A percentile compares a stretch with the other conserved stretches of the same genome.
phyloP scores from a whole-genome alignment of 2,329 filamentous ascomycete species.

The Penicillium sp. region DNA sequence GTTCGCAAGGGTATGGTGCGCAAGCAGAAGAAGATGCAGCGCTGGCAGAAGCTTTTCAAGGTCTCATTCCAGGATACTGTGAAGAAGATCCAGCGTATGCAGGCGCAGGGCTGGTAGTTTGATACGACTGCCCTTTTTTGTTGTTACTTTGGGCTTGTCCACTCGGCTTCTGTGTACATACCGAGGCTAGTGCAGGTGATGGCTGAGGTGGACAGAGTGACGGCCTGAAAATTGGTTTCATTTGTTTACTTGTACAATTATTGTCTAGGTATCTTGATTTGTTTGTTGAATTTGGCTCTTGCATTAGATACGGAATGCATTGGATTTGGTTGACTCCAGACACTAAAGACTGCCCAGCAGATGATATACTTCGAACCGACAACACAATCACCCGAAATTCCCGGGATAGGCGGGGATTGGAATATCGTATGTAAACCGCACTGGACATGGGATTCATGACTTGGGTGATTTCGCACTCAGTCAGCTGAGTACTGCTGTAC shows the following conservation, averaged over 20 bases:
- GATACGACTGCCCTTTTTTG: background rate
- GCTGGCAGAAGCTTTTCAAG: conserved; percentile 49
- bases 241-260: conserved; percentile 21
- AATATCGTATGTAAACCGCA: no score
- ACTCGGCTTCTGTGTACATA: conserved; percentile 18
- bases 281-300: conserved; percentile 11
- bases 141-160: conserved; percentile 7
- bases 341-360: background rate
- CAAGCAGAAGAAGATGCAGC: conserved; percentile 40
- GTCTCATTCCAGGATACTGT: conserved; percentile 46
- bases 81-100: conserved; percentile 45
- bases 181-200: conserved; percentile 11
- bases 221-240: conserved; percentile 10
- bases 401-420: background rate
- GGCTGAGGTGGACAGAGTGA: conserved; percentile 5
- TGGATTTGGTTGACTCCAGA: conserved; percentile 19
- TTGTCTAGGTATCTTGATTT: conserved; percentile 17
- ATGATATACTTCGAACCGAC: no score
- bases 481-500: no score
- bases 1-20: conserved; percentile 43
- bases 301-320: conserved; percentile 26
- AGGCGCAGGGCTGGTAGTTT: conserved; percentile 48
- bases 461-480: no score
- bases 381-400: no score
- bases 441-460: no score